Evolutionary conservation across 2,329 filamentous ascomycete genomes (phyloP).

Genomic region (Aspergillus persii): DNA sequence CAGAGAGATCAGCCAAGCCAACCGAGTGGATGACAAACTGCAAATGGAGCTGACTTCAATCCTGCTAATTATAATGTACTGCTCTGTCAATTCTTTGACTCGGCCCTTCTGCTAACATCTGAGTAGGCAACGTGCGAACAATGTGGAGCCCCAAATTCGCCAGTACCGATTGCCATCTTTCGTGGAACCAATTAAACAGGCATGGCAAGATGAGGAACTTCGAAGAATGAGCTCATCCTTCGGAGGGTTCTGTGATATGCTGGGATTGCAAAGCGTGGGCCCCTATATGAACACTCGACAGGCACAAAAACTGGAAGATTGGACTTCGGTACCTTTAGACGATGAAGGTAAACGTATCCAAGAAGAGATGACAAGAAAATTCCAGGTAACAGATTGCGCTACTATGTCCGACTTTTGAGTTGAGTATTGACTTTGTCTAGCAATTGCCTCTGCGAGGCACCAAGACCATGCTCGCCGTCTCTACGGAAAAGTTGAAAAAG

Average conservation of each 20-base stretch:
- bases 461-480: conserved; percentile 88
- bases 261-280: conserved; percentile 77
- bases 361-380: conserved; percentile 70
- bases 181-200: conserved; percentile 73
- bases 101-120: conserved; percentile 10
- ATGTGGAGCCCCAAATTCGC: conserved; percentile 68
- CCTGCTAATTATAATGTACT: conserved; percentile 82
- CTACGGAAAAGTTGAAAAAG: conserved; percentile 82
- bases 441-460: conserved; percentile 78
- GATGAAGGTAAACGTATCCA: conserved; percentile 77
- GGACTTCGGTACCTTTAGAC: conserved; percentile 75
- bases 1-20: conserved; percentile 70
- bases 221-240: conserved; percentile 71
- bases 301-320: conserved; percentile 76
- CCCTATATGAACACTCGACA: conserved; percentile 71
- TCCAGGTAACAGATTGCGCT: conserved; percentile 54
- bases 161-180: conserved; percentile 72
- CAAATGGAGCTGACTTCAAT: conserved; percentile 85
- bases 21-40: conserved; percentile 74
- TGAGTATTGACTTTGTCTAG: conserved; percentile 35
- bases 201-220: conserved; percentile 74
- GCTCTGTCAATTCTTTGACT: not conserved
- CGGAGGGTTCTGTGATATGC: conserved; percentile 71
- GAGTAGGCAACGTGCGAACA: conserved; percentile 71
- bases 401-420: not conserved